phyloP scores from a whole-genome alignment of 306 rosid species.

The Dalbergia cochinchinensis region DNA sequence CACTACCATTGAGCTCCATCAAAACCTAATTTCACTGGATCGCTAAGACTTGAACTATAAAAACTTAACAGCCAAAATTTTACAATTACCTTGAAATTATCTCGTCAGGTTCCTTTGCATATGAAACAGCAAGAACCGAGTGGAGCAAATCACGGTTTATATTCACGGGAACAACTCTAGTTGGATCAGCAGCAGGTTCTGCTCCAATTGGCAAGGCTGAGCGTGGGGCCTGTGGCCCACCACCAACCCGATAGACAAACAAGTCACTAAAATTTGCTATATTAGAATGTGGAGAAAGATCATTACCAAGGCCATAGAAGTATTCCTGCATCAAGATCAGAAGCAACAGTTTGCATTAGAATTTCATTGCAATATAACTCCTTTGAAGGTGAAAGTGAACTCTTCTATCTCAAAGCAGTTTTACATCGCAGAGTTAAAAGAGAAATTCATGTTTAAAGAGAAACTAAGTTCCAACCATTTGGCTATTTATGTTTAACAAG shows the following conservation, averaged over 20 bases:
- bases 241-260: conserved; percentile 86
- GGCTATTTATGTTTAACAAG: no score
- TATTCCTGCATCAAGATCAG: conserved; percentile 76
- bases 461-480: no score
- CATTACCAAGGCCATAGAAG: conserved; percentile 91
- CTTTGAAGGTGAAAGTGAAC: no score
- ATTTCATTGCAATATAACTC: background rate
- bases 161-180: conserved; percentile 84
- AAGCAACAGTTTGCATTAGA: conserved; percentile 34
- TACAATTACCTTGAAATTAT: conserved; percentile 81
- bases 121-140: conserved; percentile 86
- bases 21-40: conserved; percentile 62
- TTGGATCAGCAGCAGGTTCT: conserved; percentile 97
- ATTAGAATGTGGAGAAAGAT: conserved; percentile 93
- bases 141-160: conserved; percentile 88
- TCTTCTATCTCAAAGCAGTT: background rate
- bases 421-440: conserved; percentile 7
- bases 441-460: background rate
- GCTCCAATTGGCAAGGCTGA: conserved; percentile 99
- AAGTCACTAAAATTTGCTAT: conserved; percentile 82
- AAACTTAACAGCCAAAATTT: conserved; percentile 20
- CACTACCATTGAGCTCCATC: background rate
- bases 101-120: conserved; percentile 92
- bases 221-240: conserved; percentile 98
- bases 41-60: conserved; percentile 4